A percentile compares a stretch with the other conserved stretches of the same genome.
These are phyloP conservation scores for Cladorrhinum sp. DNA, from an alignment of 2,329 filamentous ascomycete species.

Conservation along the genomic window DNA sequence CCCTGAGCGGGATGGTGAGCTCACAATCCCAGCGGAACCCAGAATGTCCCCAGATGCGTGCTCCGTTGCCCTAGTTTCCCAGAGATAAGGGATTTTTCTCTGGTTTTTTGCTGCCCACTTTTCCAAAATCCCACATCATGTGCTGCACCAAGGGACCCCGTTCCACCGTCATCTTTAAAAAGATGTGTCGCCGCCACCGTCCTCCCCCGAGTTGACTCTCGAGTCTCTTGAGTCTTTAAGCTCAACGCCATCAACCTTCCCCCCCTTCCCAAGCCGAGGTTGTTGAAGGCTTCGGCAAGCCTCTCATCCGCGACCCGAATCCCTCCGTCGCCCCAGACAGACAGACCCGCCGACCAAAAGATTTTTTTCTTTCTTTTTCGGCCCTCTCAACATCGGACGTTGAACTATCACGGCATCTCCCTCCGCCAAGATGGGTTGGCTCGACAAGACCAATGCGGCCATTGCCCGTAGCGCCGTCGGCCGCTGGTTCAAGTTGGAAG, in stretches of 20 bases:
- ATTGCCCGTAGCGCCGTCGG: constrained; percentile 66
- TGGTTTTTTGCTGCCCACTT: constrained; percentile 12
- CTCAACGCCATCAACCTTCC: neutral
- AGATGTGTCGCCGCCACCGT: constrained; percentile 1
- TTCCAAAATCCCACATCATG: constrained; percentile 7
- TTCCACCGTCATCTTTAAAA: constrained; percentile 6
- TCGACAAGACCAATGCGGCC: constrained; percentile 49
- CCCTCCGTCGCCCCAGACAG: neutral
- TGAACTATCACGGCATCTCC: neutral
- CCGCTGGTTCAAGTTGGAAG: constrained; percentile 75
- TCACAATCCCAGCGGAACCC: constrained; percentile 5
- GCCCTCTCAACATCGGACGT: neutral
- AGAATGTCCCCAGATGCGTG: neutral
- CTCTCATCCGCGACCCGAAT: neutral
- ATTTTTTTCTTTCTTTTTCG: neutral
- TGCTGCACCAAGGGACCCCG: constrained; percentile 11
- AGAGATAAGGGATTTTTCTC: constrained; percentile 27
- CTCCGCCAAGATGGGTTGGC: constrained; percentile 44
- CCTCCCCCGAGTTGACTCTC: neutral
- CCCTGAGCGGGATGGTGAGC: constrained; percentile 2
- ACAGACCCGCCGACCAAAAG: neutral
- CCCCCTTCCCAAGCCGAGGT: neutral
- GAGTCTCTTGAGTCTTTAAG: neutral
- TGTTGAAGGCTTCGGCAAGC: neutral
- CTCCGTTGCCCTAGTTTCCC: constrained; percentile 10